Base-by-base conservation (phyloP, 2,329 filamentous ascomycete genomes). In the Botryotinia narcissicola region DNA sequence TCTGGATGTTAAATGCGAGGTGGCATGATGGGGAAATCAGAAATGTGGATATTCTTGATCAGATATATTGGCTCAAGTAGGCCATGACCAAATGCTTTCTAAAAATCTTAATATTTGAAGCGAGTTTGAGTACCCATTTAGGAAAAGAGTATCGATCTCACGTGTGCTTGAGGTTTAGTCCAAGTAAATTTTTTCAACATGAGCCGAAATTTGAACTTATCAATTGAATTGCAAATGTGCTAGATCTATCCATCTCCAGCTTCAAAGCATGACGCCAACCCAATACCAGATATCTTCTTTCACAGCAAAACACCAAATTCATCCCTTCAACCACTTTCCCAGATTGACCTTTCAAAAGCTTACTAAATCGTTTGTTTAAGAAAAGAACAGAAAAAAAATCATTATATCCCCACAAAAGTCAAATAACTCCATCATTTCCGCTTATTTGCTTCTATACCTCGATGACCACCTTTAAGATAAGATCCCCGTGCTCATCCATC, bases 391-490 rank as follows among this genome's bases (percentile, higher is more conserved):
- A 3, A 7, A 20, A 48, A 9, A 4, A 57, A 25, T 5, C n/a
- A 22, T 44, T 32, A 54, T 67, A 44, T 42, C 4, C 10, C n/a
- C 48, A 42, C 10, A 68, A 18, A 25, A 25, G 22, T 25, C 51
- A 35, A 57, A 35, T 4, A 6, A 20, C 6, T 37, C 40, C 9
- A 29, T 32, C 32, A 1, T n/a, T 8, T 22, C 29, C 60, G 60
- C 2, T 44, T 54, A 12, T n/a, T 9, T 3, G 22, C 4, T 25
- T 20, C 70, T 82, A 88, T 69, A 84, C 84, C 79, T 89, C 87
- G 75, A 90, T 88, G 59, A 93, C 87, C 59, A 93, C 91, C 84
- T 94, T 94, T 75, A 94, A 82, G 25, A 94, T 91, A 71, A 93
- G 82, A 29, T 89, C 91, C 0, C 91, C 91, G 1, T 90, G 83